phyloP scores from a whole-genome alignment of 2,329 filamentous ascomycete species.

The Magnaporthiopsis rhizophila region DNA sequence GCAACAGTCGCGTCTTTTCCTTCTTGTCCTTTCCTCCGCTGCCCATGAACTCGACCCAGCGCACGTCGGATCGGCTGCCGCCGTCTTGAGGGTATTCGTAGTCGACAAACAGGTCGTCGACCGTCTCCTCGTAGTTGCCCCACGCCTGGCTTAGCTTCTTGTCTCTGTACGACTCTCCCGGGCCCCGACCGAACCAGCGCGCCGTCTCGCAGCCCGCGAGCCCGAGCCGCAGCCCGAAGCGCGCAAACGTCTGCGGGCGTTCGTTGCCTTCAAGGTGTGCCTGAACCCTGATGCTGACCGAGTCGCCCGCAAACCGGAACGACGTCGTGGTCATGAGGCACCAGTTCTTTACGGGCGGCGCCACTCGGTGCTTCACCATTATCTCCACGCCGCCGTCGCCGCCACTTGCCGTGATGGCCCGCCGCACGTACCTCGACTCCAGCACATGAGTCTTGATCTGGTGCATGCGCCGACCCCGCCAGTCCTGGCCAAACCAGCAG shows the following conservation, averaged over 20 bases:
- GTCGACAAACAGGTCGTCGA: conserved; percentile 47
- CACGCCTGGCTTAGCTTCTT: conserved; percentile 53
- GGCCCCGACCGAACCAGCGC: conserved; percentile 61
- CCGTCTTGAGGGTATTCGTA: conserved; percentile 65
- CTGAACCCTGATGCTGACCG: conserved; percentile 41
- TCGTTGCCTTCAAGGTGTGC: conserved; percentile 38
- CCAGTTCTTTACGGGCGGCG: conserved; percentile 59
- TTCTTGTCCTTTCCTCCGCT: conserved; percentile 14
- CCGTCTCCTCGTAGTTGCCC: conserved; percentile 39
- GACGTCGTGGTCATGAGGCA: conserved; percentile 39
- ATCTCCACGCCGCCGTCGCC: conserved; percentile 30
- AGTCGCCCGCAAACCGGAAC: conserved; percentile 44
- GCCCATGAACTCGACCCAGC: conserved; percentile 45
- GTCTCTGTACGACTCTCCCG: conserved; percentile 59
- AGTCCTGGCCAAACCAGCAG: conserved; percentile 46
- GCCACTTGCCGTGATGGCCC: conserved; percentile 9
- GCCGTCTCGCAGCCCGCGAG: conserved; percentile 29
- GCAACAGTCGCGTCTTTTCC: conserved; percentile 24
- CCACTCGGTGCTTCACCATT: conserved; percentile 43
- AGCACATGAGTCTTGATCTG: conserved; percentile 32
- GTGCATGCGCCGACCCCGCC: conserved; percentile 40
- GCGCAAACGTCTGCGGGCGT: conserved; percentile 49
- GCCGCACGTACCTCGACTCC: conserved; percentile 23
- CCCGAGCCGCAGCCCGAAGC: conserved; percentile 51
- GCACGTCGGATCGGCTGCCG: conserved; percentile 55